These are phyloP conservation scores for Houttuynia cordata DNA, from an alignment of 164 flowering plant genomes.

Conservation along the genomic window DNA sequence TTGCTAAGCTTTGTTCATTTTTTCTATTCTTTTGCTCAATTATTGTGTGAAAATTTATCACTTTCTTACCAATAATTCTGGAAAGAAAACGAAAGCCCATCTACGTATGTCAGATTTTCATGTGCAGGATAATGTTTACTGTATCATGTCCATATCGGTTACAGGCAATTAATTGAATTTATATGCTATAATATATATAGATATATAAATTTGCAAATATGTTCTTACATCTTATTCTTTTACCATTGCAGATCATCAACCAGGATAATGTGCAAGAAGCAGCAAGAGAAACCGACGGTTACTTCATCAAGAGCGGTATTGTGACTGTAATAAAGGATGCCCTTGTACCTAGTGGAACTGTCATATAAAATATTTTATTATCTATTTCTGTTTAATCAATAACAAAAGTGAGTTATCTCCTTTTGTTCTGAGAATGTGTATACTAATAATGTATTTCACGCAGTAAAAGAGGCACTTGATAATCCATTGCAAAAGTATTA, in stretches of 20 bases:
- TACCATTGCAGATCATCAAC: conserved; percentile 56
- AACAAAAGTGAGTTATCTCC: background rate
- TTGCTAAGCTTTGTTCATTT: background rate
- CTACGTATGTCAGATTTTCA: background rate
- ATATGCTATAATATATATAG: background rate
- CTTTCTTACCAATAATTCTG: background rate
- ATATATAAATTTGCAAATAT: too few relatives aligned
- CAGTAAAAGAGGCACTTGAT: too few relatives aligned
- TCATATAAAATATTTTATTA: conserved; percentile 26
- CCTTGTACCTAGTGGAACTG: conserved; percentile 76
- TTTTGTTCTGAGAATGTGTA: background rate
- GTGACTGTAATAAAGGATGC: conserved; percentile 95
- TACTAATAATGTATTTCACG: too few relatives aligned
- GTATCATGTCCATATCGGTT: background rate
- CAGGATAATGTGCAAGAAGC: conserved; percentile 85
- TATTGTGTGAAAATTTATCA: background rate
- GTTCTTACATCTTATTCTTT: too few relatives aligned
- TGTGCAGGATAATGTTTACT: background rate
- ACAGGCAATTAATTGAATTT: background rate
- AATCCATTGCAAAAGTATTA: too few relatives aligned
- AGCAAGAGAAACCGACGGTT: conserved; percentile 93
- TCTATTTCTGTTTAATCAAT: too few relatives aligned
- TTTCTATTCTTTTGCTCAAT: background rate
- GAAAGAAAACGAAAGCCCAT: background rate
- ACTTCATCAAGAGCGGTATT: conserved; percentile 93